phyloP scores from a whole-genome alignment of 805 yeast genomes.

The Myxozyma vanderwaltii region DNA sequence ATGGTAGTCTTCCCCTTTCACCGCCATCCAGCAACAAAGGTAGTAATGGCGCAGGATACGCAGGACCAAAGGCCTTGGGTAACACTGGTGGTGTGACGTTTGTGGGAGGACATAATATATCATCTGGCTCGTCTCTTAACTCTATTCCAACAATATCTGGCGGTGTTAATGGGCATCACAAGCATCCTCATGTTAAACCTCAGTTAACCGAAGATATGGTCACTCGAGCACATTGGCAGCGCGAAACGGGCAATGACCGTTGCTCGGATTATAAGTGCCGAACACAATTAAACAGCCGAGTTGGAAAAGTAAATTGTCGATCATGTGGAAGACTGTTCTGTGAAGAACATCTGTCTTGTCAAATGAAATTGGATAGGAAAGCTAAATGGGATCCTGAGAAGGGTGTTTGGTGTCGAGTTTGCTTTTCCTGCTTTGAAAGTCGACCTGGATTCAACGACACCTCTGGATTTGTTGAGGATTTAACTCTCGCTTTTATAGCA shows the following conservation, averaged over 20 bases:
- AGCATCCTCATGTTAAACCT: constrained; percentile 13
- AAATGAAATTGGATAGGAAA: constrained; percentile 52
- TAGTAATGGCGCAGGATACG: constrained; percentile 10
- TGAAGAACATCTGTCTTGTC: constrained; percentile 59
- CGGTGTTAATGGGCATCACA: constrained; percentile 3
- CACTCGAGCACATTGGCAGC: constrained; percentile 61
- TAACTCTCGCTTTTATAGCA: constrained; percentile 48
- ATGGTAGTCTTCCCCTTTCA: constrained; percentile 3
- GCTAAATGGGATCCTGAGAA: constrained; percentile 51
- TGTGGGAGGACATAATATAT: constrained; percentile 20
- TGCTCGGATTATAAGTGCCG: constrained; percentile 51
- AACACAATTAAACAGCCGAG: constrained; percentile 51
- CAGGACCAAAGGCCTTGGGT: constrained; percentile 13
- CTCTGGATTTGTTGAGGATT: constrained; percentile 51
- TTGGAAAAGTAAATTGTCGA: constrained; percentile 69
- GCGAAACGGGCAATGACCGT: constrained; percentile 47
- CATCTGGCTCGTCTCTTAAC: neutral
- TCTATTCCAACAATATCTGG: neutral
- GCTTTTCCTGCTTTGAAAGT: constrained; percentile 58
- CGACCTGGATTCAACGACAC: constrained; percentile 57
- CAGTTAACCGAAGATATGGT: constrained; percentile 42
- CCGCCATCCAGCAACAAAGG: neutral
- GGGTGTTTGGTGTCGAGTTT: constrained; percentile 74
- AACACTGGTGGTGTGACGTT: constrained; percentile 10
- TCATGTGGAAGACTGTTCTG: constrained; percentile 77